These are phyloP conservation scores for Rubia balearica DNA, from an alignment of 305 asterid genomes.

Conservation along the genomic window DNA sequence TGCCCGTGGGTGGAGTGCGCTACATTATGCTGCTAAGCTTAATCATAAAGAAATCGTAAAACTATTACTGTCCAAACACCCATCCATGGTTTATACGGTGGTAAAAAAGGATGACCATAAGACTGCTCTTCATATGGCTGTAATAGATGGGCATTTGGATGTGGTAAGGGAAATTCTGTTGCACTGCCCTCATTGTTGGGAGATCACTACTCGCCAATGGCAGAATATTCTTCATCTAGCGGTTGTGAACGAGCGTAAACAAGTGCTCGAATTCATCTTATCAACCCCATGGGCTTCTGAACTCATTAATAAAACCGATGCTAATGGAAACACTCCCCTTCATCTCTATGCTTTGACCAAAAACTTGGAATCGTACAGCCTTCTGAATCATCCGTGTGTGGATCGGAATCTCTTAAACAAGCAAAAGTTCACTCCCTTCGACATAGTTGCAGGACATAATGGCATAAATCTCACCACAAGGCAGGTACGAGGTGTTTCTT, in stretches of 20 bases:
- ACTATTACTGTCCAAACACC: background rate
- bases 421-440: background rate
- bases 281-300: too few relatives aligned
- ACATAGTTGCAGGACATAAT: background rate
- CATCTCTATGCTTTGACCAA: background rate
- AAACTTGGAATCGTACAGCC: background rate
- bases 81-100: background rate
- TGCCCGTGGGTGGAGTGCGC: constrained; percentile 7
- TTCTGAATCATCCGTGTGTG: constrained; percentile 3
- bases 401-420: constrained; percentile 1
- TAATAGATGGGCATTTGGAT: background rate
- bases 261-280: background rate
- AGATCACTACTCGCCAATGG: background rate
- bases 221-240: constrained; percentile 12
- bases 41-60: background rate
- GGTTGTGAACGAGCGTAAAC: background rate
- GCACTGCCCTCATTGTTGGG: constrained; percentile 12
- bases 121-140: constrained; percentile 1
- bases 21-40: constrained; percentile 14
- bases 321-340: too few relatives aligned
- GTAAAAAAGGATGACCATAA: background rate
- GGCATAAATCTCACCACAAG: background rate
- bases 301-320: too few relatives aligned
- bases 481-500: background rate
- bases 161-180: background rate